Evolutionary conservation across 305 asterid species (phyloP).

Genomic region (Solanum hybrid): DNA sequence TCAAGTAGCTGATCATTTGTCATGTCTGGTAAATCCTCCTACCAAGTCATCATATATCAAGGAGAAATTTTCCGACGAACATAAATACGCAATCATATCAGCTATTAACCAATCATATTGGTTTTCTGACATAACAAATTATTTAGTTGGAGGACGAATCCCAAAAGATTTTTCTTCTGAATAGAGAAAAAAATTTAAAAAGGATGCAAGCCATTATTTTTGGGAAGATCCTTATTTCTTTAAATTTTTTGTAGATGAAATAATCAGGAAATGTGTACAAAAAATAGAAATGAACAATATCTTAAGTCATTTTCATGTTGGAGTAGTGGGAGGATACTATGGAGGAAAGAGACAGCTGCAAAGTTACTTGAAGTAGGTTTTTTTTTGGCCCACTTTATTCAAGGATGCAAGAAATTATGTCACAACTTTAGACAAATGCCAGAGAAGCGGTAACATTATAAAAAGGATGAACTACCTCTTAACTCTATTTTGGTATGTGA

Average conservation of each 20-base stretch:
- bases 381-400: background rate
- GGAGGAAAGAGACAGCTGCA: background rate
- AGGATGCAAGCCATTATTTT: background rate
- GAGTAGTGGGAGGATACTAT: background rate
- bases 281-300: too few relatives aligned
- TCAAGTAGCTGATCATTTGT: background rate
- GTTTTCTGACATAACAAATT: background rate
- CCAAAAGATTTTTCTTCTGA: background rate
- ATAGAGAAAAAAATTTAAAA: too few relatives aligned
- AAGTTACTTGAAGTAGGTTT: background rate
- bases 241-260: background rate
- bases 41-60: background rate
- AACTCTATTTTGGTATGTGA: background rate
- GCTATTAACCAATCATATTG: background rate
- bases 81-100: background rate
- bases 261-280: background rate
- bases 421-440: background rate
- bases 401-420: background rate
- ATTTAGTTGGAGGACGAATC: background rate
- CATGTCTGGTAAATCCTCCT: background rate
- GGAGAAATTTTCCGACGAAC: background rate
- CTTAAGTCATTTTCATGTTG: background rate
- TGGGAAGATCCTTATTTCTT: background rate
- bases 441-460: background rate
- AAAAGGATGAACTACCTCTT: background rate